Base-by-base conservation (phyloP, 441 rosid species). In the Euphorbia corollata region DNA sequence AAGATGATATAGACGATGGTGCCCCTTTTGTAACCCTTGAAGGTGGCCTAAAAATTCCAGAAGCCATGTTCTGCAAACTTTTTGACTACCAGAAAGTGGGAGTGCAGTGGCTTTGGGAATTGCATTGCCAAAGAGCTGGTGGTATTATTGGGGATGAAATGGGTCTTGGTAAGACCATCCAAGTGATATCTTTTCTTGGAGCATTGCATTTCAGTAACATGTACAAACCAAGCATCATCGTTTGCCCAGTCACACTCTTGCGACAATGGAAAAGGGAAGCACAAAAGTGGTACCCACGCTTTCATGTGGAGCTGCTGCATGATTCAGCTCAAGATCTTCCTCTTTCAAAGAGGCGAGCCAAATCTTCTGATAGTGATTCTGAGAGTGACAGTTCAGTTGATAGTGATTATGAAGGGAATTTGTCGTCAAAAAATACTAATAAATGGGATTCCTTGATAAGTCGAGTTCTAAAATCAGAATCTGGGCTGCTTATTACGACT, bases 101-200 rank as follows among this genome's bases (percentile, higher is more conserved):
- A 47, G 95, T 93, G 74, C 99, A 93, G 81, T 93, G 98, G 99
- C 79, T 93, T 19, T 93, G 99, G 97, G 99, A 93, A 77, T 81
- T 93, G 84, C 97, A 93, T 76, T 91, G 99, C 84, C 97, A 93
- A 80, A 86, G 74, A 82, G 96, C 96, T 73, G 97, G 99, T 76
- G 99, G 97, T 56, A 91, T 93, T 61, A 93, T 93, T 55, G 97
- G 97, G 72, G 99, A 93, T 78, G 99, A 93, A 81, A 93, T 93
- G 96, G 97, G 99, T 71, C 97, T 93, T 74, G 99, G 99, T 67
- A 93, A 93, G 81, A 93, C 99, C 16, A 73, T 93, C 61, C 97
- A 93, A 79, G 91, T 93, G 70, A 73, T 93, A 79, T 85, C 95
- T 72, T 93, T 93, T 77, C 93, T 93, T 24, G 99, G 90, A 59